Evolutionary conservation across 2,329 filamentous ascomycete species (phyloP).

Genomic region (Aspergillus uvarum): DNA sequence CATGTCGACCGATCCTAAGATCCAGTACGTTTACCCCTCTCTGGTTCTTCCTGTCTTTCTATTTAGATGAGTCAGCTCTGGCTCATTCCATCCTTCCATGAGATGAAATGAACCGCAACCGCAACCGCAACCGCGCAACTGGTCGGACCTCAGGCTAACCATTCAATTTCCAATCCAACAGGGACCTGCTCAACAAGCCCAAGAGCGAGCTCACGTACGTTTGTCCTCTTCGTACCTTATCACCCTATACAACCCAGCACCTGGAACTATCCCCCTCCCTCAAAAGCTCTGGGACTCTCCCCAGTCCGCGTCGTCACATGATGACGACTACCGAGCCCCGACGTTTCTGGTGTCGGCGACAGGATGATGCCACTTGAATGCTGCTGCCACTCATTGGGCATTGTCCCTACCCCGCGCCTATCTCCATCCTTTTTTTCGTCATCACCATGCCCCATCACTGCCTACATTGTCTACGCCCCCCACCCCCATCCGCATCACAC

Average conservation of each 20-base stretch:
- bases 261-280: not conserved
- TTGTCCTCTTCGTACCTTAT: constrained; percentile 12
- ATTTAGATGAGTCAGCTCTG: constrained; percentile 21
- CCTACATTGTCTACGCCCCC: constrained; percentile 22
- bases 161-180: constrained; percentile 47
- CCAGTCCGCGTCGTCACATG: constrained; percentile 3
- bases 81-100: constrained; percentile 12
- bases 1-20: constrained; percentile 67
- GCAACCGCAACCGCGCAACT: not conserved
- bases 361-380: not conserved
- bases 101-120: not conserved
- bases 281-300: not conserved
- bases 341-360: not conserved
- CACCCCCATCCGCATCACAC: constrained; percentile 21
- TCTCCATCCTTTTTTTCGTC: not conserved
- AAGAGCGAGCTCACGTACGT: constrained; percentile 88
- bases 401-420: not conserved
- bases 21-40: constrained; percentile 57
- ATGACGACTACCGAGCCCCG: not conserved
- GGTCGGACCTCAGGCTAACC: constrained; percentile 12
- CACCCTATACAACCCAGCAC: constrained; percentile 2
- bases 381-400: too few species aligned
- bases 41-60: constrained; percentile 13
- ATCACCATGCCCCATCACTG: constrained; percentile 13
- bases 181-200: constrained; percentile 85